Evolutionary conservation across 2,329 filamentous ascomycete genomes (phyloP).

Genomic region (Cordyceps tenuipes): DNA sequence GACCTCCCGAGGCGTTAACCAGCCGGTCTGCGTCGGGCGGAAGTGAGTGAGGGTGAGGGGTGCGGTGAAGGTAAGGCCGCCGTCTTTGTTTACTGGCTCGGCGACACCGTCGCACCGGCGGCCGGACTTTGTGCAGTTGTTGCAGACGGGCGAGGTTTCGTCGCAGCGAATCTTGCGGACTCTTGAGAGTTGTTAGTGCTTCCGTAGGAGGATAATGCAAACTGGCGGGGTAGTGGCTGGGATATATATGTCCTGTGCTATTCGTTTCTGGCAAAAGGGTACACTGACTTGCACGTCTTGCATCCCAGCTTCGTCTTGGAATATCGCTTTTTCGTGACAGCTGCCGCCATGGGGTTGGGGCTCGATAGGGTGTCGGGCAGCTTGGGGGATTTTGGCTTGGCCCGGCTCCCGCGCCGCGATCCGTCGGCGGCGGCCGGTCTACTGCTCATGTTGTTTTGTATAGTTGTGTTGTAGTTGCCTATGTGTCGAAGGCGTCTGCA

Average conservation of each 20-base stretch:
- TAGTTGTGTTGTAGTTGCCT: background rate
- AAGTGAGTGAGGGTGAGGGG: conserved; percentile 15
- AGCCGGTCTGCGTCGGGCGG: conserved; percentile 11
- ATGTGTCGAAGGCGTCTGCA: background rate
- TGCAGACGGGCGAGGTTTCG: conserved; percentile 14
- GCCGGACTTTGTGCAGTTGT: conserved; percentile 14
- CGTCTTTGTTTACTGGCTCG: conserved; percentile 4
- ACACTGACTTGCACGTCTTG: conserved; percentile 13
- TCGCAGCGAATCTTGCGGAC: conserved; percentile 16
- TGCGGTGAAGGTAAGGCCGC: conserved; percentile 16
- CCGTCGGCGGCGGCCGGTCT: background rate
- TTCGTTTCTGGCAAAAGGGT: background rate
- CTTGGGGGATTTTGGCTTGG: background rate
- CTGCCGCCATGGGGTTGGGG: background rate
- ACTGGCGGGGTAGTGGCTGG: too few relatives aligned
- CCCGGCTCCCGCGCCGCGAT: background rate
- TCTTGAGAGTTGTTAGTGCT: conserved; percentile 11
- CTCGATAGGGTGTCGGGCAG: background rate
- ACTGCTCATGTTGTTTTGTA: background rate
- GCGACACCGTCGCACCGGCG: conserved; percentile 15
- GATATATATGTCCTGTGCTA: background rate
- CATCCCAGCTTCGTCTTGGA: conserved; percentile 12
- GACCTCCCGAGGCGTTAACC: conserved; percentile 6
- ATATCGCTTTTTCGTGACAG: conserved; percentile 9
- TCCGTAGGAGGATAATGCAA: too few relatives aligned